Evolutionary conservation across 2,329 filamentous ascomycete genomes (phyloP), one percentile per base, ranked within the genome.

Genomic region (Colletotrichum salicis): DNA sequence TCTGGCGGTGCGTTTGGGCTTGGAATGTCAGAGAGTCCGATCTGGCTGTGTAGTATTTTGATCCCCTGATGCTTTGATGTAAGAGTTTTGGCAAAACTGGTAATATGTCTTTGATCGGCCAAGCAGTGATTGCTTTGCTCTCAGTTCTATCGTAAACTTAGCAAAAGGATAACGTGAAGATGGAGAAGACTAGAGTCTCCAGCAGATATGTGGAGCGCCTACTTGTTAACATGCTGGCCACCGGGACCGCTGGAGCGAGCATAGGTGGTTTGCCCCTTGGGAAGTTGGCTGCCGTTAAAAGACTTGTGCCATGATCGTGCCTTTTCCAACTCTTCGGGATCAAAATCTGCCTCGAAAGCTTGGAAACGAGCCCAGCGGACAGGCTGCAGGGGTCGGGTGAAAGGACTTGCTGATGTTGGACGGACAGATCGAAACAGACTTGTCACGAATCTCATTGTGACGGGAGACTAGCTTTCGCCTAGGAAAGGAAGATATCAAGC

Each of bases 221-320:
- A 90, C 89, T 90, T 91, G 77, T 91, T 91, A 37, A 90, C 88
- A 76, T 91, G 88, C 75, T 91, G 89, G 2, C 89, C 89, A 13
- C 89, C 89, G 2, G 89, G 88, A 0, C 89, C 89, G 74, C 88
- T 90, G 3, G 89, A 90, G n/a, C 89, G 84, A 2, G 89, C 84
- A 77, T 84, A 90, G 12, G 81, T 85, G 5, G 87, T 90, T 56
- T 79, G 85, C 10, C 88, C 89, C 65, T 80, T 83, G 15, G 89
- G 89, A 2, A 91, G 76, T 27, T 76, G 80, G 51, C 77, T 79
- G 37, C 80, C 73, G 10, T 81, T 79, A 71, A 89, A 88, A 0
- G 82, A 80, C 58, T 82, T 75, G 59, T 82, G 83, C 89, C 89
- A 90, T 72, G 79, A 80, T 29, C 88, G 84, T 2, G 88, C 88